phyloP scores from a whole-genome alignment of 257 asterid species.

The Salvia hispanica region DNA sequence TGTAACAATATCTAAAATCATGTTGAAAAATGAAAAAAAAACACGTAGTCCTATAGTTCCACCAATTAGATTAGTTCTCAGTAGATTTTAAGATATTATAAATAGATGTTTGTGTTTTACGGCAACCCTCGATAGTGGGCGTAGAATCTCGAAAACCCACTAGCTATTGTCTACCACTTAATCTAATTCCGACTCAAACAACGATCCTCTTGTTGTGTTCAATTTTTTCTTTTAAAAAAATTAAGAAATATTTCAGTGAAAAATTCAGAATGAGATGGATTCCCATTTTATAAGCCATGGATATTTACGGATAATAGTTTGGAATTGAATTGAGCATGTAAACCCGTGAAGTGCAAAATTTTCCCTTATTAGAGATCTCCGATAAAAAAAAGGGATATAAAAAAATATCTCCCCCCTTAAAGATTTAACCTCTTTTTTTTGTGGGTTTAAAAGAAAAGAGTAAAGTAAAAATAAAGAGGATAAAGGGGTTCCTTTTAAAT shows the following conservation, averaged over 20 bases:
- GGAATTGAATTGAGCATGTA: background rate
- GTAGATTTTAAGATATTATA: background rate
- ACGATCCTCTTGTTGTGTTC: background rate
- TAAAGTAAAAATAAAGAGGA: too few relatives aligned
- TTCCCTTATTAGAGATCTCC: too few relatives aligned
- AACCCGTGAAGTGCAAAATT: background rate
- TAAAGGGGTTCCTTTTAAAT: too few relatives aligned
- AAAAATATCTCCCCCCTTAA: too few relatives aligned
- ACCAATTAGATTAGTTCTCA: background rate
- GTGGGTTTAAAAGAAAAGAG: too few relatives aligned
- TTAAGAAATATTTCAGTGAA: background rate
- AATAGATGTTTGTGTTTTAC: background rate
- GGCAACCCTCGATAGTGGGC: constrained; percentile 19
- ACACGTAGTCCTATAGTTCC: background rate
- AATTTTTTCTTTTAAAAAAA: background rate
- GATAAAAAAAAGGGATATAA: too few relatives aligned
- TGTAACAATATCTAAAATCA: background rate
- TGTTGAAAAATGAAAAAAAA: too few relatives aligned
- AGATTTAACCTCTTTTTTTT: too few relatives aligned
- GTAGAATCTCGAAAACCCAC: background rate
- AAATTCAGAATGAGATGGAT: background rate
- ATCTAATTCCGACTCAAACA: background rate
- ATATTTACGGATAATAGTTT: background rate
- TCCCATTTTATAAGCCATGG: too few relatives aligned
- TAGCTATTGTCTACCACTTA: constrained; percentile 22